phyloP scores from a whole-genome alignment of 257 asterid species.

The Gardenia jasminoides region DNA sequence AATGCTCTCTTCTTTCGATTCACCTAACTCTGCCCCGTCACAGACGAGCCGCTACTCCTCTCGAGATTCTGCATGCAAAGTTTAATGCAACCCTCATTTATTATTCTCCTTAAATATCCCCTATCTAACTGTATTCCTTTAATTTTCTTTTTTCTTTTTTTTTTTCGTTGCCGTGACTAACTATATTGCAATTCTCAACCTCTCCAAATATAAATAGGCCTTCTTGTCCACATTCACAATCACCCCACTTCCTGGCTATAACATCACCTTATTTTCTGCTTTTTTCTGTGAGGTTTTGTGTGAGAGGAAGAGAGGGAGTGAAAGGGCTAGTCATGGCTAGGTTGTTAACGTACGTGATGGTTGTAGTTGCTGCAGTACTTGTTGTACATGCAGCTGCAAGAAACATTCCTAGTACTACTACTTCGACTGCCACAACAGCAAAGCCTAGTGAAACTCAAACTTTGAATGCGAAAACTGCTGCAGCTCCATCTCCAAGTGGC shows the following conservation, averaged over 20 bases:
- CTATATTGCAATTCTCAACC: slow-evolving; percentile 22
- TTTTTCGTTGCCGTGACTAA: neutral
- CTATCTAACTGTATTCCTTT: slow-evolving; percentile 22
- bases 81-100: slow-evolving; percentile 22
- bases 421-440: neutral
- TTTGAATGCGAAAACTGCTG: slow-evolving; percentile 22
- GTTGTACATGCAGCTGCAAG: slow-evolving; percentile 51
- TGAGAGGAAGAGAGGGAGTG: slow-evolving; percentile 1
- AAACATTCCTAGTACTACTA: slow-evolving; percentile 38
- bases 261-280: neutral
- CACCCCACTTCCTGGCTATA: slow-evolving; percentile 22
- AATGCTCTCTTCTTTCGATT: slow-evolving; percentile 31
- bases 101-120: slow-evolving; percentile 12
- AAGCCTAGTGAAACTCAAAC: slow-evolving; percentile 16
- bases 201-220: slow-evolving; percentile 40
- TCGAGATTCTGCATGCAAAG: slow-evolving; percentile 23
- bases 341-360: slow-evolving; percentile 24
- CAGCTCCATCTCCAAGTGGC: slow-evolving; percentile 24
- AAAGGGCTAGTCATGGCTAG: slow-evolving; percentile 41
- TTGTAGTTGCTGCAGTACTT: slow-evolving; percentile 35
- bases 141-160: too few species aligned
- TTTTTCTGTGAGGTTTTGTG: neutral
- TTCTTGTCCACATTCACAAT: slow-evolving; percentile 10
- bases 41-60: slow-evolving; percentile 19
- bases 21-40: slow-evolving; percentile 36